phyloP scores from a whole-genome alignment of 768 basidiomycete genomes.

The Suillus subluteus region DNA sequence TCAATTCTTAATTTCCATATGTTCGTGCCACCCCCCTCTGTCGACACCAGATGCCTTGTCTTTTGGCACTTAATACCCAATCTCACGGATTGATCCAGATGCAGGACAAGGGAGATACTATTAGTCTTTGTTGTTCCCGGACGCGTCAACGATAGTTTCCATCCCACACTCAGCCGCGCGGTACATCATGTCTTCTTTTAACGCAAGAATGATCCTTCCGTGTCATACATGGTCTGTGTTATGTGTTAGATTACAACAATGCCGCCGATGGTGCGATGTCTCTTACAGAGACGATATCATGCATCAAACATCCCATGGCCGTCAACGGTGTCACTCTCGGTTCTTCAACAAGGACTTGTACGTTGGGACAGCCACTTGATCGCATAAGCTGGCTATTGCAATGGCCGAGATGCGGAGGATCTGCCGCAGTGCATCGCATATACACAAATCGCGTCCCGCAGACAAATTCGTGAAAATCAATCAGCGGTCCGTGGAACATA shows the following conservation, averaged over 20 bases:
- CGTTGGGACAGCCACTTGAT: neutral
- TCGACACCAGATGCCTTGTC: neutral
- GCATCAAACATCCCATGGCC: neutral
- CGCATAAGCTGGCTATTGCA: neutral
- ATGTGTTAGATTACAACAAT: neutral
- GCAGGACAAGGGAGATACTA: neutral
- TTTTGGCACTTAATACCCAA: neutral
- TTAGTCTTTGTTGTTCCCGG: neutral
- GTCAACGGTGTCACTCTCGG: neutral
- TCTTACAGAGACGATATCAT: neutral
- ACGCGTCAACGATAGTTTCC: neutral
- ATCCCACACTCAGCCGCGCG: conserved; percentile 1
- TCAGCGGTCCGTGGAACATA: neutral
- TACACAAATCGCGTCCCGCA: neutral
- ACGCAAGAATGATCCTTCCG: conserved; percentile 3
- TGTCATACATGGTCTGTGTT: conserved; percentile 2
- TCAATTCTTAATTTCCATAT: neutral
- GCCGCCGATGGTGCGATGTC: neutral
- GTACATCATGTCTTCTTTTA: neutral
- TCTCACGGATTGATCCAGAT: neutral
- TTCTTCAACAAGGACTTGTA: neutral
- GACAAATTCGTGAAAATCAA: neutral
- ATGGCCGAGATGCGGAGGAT: neutral
- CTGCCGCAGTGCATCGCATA: neutral
- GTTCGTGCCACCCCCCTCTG: neutral